phyloP scores from a whole-genome alignment of 2,329 filamentous ascomycete genomes.

The Aspergillus brasiliensis region DNA sequence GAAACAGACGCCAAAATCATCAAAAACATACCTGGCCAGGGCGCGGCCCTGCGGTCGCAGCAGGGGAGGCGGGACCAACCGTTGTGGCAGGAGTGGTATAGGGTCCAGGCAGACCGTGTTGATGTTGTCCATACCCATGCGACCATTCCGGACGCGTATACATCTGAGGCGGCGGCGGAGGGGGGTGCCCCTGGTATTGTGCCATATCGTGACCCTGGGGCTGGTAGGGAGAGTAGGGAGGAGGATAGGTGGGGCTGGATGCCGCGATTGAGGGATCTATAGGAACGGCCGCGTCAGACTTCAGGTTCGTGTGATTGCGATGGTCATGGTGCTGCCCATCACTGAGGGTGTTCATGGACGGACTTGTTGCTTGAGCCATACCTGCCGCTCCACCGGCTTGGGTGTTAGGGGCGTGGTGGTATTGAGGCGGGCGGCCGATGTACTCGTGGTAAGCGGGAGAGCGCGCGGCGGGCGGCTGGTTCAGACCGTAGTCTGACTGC shows the following conservation, averaged over 20 bases:
- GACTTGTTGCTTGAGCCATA: constrained; percentile 99
- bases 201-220: constrained; percentile 83
- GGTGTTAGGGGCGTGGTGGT: constrained; percentile 72
- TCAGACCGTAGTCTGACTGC: constrained; percentile 84
- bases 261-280: constrained; percentile 98
- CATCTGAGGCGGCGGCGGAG: constrained; percentile 49
- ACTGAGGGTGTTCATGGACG: constrained; percentile 79
- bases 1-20: constrained; percentile 38
- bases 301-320: constrained; percentile 68
- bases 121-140: constrained; percentile 49
- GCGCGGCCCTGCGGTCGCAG: constrained; percentile 62
- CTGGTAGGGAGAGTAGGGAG: constrained; percentile 84
- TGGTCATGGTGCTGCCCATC: constrained; percentile 74
- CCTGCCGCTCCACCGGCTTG: constrained; percentile 75
- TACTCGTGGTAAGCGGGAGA: constrained; percentile 86
- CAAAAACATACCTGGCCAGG: constrained; percentile 62
- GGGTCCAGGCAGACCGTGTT: constrained; percentile 51
- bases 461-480: constrained; percentile 71
- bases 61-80: constrained; percentile 61
- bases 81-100: constrained; percentile 58
- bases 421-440: constrained; percentile 72
- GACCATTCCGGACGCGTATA: constrained; percentile 51
- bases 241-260: constrained; percentile 87
- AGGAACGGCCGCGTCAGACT: constrained; percentile 96
- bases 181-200: constrained; percentile 60